phyloP scores from a whole-genome alignment of 371 early-diverging fungal species.

The Lichtheimia corymbifera region DNA sequence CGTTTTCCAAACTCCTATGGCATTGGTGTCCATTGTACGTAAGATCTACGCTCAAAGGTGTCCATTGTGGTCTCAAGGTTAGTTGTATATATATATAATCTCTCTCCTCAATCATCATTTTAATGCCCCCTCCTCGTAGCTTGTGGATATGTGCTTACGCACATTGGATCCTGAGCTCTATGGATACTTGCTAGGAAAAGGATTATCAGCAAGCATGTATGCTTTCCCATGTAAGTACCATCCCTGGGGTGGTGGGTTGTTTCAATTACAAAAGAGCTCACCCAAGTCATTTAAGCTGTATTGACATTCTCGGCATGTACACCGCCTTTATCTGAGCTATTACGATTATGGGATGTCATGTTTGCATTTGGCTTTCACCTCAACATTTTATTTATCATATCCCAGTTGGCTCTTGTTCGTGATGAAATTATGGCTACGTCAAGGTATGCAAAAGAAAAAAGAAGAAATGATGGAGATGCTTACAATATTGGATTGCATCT shows the following conservation, averaged over 20 bases:
- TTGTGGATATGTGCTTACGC: slow-evolving; percentile 80
- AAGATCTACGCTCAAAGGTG: slow-evolving; percentile 87
- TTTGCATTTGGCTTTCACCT: slow-evolving; percentile 90
- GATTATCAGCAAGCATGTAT: slow-evolving; percentile 77
- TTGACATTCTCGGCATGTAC: slow-evolving; percentile 91
- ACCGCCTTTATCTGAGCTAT: slow-evolving; percentile 80
- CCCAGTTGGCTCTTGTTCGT: slow-evolving; percentile 78
- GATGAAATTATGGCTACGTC: slow-evolving; percentile 65
- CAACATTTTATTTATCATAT: slow-evolving; percentile 87
- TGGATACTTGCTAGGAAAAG: slow-evolving; percentile 71
- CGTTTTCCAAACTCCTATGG: slow-evolving; percentile 82
- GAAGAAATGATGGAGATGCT: too few species aligned
- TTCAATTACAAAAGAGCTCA: neutral
- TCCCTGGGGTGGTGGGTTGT: neutral
- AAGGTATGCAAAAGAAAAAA: slow-evolving; percentile 44
- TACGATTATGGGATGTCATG: slow-evolving; percentile 91
- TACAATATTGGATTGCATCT: neutral
- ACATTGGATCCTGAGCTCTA: slow-evolving; percentile 77
- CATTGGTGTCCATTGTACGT: slow-evolving; percentile 91
- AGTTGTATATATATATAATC: neutral
- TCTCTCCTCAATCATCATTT: neutral
- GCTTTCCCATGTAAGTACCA: slow-evolving; percentile 83
- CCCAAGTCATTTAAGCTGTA: slow-evolving; percentile 58
- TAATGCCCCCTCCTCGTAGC: slow-evolving; percentile 54
- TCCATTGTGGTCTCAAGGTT: slow-evolving; percentile 88